Conservation (phyloP, 208 protist species). For the Leishmania mexicana region DNA sequence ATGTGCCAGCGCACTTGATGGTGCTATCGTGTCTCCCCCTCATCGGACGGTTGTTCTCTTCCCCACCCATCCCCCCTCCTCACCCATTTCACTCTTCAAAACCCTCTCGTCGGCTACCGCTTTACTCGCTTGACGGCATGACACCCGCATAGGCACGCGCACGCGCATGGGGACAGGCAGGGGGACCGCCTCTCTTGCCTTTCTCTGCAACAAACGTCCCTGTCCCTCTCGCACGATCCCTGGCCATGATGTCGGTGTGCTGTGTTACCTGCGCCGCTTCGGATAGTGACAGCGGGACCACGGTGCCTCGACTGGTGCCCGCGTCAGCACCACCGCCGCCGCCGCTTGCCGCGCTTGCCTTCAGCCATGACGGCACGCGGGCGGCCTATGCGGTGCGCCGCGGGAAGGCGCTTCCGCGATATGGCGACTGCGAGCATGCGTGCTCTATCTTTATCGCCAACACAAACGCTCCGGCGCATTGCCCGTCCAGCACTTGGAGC, state of each 20-base stretch:
- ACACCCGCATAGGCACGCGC: neutral
- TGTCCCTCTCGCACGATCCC: neutral
- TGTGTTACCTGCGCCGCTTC: neutral
- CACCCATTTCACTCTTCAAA: neutral
- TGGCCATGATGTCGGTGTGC: neutral
- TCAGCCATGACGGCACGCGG: constrained; percentile 5
- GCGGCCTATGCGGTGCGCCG: constrained; percentile 27
- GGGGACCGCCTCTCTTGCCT: neutral
- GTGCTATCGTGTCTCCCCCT: neutral
- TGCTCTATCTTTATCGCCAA: constrained; percentile 12
- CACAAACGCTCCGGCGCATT: neutral
- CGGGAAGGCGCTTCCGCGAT: neutral
- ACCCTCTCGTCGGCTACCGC: neutral
- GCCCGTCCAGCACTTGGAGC: neutral
- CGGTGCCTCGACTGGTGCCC: neutral
- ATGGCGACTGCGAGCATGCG: constrained; percentile 11
- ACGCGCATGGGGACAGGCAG: neutral
- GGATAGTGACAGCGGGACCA: neutral
- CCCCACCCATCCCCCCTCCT: neutral
- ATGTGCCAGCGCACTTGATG: neutral
- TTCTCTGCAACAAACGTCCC: neutral
- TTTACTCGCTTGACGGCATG: neutral
- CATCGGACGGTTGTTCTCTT: neutral
- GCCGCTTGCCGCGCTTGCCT: constrained; percentile 18
- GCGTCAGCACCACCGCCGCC: neutral